These are phyloP conservation scores for Paragyromitra xinjiangensis DNA, from an alignment of 495 filamentous ascomycete genomes.

Conservation along the genomic window DNA sequence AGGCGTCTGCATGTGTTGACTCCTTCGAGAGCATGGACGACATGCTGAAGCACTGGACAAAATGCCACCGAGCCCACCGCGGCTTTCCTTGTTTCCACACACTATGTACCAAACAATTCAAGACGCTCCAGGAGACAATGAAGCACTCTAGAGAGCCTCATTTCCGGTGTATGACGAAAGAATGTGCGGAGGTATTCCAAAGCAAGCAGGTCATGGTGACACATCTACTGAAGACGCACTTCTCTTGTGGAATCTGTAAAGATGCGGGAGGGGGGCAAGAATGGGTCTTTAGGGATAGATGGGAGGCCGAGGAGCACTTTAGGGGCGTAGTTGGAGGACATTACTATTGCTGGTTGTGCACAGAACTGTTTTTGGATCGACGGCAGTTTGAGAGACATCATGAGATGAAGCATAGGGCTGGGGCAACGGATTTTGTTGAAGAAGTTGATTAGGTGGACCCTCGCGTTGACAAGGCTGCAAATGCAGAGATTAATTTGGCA, in stretches of 20 bases:
- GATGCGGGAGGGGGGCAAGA: conserved; percentile 15
- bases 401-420: conserved; percentile 35
- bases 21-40: conserved; percentile 38
- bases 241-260: conserved; percentile 43
- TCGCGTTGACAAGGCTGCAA: background rate
- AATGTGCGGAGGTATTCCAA: conserved; percentile 31
- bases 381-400: conserved; percentile 36
- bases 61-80: conserved; percentile 14
- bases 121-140: conserved; percentile 19
- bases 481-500: background rate
- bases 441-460: conserved; percentile 32
- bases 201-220: conserved; percentile 36
- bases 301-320: conserved; percentile 44
- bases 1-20: conserved; percentile 31
- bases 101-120: conserved; percentile 21
- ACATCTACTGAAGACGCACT: conserved; percentile 38
- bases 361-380: conserved; percentile 43
- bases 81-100: conserved; percentile 34
- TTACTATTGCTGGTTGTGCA: conserved; percentile 46
- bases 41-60: conserved; percentile 37
- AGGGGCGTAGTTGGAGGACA: conserved; percentile 22
- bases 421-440: conserved; percentile 10
- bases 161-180: conserved; percentile 20
- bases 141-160: conserved; percentile 32
- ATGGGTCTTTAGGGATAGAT: conserved; percentile 36